These are phyloP conservation scores for Peronosclerospora sorghi DNA, from an alignment of 352 stramenopile genomes.

Conservation along the genomic window DNA sequence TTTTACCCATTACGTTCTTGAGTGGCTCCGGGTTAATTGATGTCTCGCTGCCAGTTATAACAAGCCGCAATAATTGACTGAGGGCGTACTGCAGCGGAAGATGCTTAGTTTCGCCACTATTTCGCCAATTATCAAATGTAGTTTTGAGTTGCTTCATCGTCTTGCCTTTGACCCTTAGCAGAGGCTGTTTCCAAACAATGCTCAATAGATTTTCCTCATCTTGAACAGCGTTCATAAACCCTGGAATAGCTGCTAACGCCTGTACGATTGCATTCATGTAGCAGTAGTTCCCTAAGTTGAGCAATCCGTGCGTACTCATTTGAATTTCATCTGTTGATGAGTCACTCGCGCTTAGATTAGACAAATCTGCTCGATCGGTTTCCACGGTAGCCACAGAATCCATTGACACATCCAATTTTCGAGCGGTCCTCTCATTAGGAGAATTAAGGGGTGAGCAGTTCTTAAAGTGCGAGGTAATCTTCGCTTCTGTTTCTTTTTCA, in stretches of 20 bases:
- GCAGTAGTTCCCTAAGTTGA: constrained; percentile 90
- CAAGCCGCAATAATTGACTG: constrained; percentile 42
- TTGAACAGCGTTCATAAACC: constrained; percentile 40
- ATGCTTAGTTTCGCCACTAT: constrained; percentile 34
- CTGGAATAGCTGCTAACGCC: constrained; percentile 53
- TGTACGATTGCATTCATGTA: constrained; percentile 93
- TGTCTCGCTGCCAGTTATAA: constrained; percentile 48
- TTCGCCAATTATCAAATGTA: constrained; percentile 37
- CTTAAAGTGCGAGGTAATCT: constrained; percentile 34
- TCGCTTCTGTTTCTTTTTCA: constrained; percentile 11
- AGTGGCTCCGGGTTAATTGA: constrained; percentile 71
- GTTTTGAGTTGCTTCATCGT: constrained; percentile 35
- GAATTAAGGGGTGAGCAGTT: constrained; percentile 10
- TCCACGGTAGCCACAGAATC: constrained; percentile 12
- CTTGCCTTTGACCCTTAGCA: constrained; percentile 16
- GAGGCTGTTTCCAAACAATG: constrained; percentile 44
- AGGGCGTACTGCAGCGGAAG: constrained; percentile 46
- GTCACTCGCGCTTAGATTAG: constrained; percentile 1
- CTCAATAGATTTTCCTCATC: constrained; percentile 46
- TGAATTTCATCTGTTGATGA: constrained; percentile 10
- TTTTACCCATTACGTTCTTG: constrained; percentile 68
- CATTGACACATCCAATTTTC: constrained; percentile 18
- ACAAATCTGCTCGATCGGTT: constrained; percentile 1
- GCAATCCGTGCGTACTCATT: constrained; percentile 74
- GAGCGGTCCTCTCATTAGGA: constrained; percentile 3